phyloP scores from a whole-genome alignment of 2,329 filamentous ascomycete genomes.

The Ophiostoma ips region DNA sequence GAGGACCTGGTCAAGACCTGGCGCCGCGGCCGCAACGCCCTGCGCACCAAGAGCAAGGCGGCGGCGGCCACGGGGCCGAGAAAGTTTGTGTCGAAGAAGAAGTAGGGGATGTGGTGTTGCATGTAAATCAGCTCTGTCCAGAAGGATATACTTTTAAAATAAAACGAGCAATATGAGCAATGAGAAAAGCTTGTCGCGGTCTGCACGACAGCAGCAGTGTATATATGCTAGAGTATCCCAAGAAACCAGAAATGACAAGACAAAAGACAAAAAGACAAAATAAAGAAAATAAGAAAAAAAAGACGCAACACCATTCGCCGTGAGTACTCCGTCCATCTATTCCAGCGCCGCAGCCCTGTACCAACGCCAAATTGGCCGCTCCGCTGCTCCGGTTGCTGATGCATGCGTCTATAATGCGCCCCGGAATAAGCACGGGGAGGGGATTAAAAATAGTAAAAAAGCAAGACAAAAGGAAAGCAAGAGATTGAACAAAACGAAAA shows the following conservation, averaged over 20 bases:
- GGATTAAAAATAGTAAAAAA: neutral
- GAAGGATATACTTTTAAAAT: neutral
- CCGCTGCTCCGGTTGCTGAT: neutral
- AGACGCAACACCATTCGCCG: conserved; percentile 5
- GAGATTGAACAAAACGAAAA: neutral
- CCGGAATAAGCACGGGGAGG: neutral
- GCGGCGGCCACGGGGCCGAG: conserved; percentile 6
- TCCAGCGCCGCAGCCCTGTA: neutral
- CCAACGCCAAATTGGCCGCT: neutral
- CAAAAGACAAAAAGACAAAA: neutral
- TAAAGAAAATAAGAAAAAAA: neutral
- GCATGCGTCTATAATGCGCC: neutral
- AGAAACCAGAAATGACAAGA: neutral
- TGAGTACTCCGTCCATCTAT: conserved; percentile 1
- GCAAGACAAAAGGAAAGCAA: neutral
- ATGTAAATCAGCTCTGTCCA: neutral
- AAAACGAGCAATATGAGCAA: no score
- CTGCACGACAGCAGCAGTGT: no score
- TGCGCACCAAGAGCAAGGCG: conserved; percentile 17
- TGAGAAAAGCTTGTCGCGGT: no score
- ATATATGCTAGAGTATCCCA: no score
- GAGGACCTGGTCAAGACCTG: conserved; percentile 62
- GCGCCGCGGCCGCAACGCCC: conserved; percentile 27
- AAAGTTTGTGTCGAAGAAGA: conserved; percentile 4
- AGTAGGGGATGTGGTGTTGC: neutral